A percentile compares a stretch with the other conserved stretches of the same genome.
These are phyloP conservation scores for Populus davidiana DNA, from an alignment of 345 rosid genomes.

Conservation along the genomic window DNA sequence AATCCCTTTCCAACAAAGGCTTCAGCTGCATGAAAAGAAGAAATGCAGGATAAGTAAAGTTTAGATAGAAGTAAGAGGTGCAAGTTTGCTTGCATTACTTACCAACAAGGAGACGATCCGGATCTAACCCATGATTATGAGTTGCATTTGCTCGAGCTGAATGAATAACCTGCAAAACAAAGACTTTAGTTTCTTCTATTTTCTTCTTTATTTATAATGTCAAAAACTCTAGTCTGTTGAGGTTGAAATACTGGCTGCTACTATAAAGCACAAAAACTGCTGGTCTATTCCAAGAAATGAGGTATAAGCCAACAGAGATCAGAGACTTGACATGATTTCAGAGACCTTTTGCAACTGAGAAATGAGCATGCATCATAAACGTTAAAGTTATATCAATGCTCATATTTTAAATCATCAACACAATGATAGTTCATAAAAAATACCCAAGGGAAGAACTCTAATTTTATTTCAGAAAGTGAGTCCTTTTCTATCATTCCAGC, in stretches of 20 bases:
- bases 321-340: background rate
- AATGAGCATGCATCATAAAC: background rate
- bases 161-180: conserved; percentile 63
- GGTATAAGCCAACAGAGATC: background rate
- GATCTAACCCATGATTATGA: conserved; percentile 87
- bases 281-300: background rate
- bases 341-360: background rate
- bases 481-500: background rate
- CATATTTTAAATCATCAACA: background rate
- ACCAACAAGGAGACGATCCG: conserved; percentile 85
- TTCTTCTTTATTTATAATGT: background rate
- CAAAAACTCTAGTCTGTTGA: background rate
- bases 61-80: background rate
- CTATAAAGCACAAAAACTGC: background rate
- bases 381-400: background rate
- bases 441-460: background rate
- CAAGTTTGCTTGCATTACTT: conserved; percentile 23
- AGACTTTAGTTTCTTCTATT: background rate
- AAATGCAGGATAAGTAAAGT: background rate
- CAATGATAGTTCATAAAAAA: too few relatives aligned
- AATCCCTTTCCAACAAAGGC: conserved; percentile 90
- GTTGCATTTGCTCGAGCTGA: conserved; percentile 90
- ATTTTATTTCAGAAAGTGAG: background rate
- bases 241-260: background rate
- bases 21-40: conserved; percentile 50